These are phyloP conservation scores for Aspergillus caelatus DNA, from an alignment of 2,329 filamentous ascomycete genomes.

Conservation along the genomic window DNA sequence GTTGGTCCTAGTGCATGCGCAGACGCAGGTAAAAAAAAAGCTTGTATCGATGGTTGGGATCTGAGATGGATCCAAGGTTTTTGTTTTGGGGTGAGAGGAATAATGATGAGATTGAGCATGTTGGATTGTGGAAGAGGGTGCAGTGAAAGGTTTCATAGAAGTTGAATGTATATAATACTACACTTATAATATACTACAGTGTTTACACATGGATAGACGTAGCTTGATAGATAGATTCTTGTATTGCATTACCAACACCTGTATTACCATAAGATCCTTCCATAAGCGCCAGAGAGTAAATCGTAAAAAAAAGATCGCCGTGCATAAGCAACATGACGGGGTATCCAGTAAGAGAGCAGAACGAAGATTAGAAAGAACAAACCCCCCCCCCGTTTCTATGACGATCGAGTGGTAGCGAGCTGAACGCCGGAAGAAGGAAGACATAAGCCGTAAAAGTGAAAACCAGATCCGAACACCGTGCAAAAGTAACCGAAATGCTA, in stretches of 20 bases:
- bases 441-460: conserved; percentile 5
- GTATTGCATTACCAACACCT: conserved; percentile 13
- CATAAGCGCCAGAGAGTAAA: conserved; percentile 11
- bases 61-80: too few relatives aligned
- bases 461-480: neutral
- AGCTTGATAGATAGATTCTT: neutral
- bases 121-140: conserved; percentile 75
- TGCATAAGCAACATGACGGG: conserved; percentile 34
- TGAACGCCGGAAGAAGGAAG: conserved; percentile 12
- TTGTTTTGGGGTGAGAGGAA: too few relatives aligned
- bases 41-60: too few relatives aligned
- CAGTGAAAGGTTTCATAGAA: conserved; percentile 4
- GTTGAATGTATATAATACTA: too few relatives aligned
- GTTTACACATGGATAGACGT: neutral
- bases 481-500: conserved; percentile 10
- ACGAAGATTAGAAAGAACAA: conserved; percentile 22
- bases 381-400: conserved; percentile 19
- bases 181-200: too few relatives aligned
- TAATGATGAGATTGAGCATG: conserved; percentile 60
- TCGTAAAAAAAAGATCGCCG: conserved; percentile 23
- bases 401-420: conserved; percentile 16
- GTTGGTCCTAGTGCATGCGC: too few relatives aligned
- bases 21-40: too few relatives aligned
- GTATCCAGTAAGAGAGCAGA: conserved; percentile 35
- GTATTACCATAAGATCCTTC: conserved; percentile 12